Conservation (phyloP, 2,329 filamentous ascomycete species). For the Calonectria multiphialidica region DNA sequence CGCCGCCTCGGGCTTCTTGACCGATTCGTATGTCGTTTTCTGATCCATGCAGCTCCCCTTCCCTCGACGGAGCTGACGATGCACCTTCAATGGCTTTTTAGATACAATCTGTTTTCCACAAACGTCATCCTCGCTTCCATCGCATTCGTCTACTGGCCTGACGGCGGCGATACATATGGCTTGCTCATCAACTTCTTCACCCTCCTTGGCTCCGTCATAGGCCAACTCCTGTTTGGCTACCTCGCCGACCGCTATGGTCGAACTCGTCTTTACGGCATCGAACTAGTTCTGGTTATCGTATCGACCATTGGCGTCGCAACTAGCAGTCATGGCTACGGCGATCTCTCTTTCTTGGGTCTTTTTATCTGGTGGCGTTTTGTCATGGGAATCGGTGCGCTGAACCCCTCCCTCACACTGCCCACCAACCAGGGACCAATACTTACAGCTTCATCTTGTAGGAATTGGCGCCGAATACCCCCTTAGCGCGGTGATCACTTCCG, state of each 20-base stretch:
- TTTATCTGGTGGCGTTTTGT: conserved; percentile 68
- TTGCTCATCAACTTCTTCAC: conserved; percentile 66
- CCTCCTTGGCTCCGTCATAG: conserved; percentile 63
- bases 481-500: conserved; percentile 75
- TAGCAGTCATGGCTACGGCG: conserved; percentile 61
- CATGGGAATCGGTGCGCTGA: conserved; percentile 61
- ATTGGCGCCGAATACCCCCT: conserved; percentile 79
- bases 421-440: conserved; percentile 1
- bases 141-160: conserved; percentile 65
- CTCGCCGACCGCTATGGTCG: conserved; percentile 67
- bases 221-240: conserved; percentile 65
- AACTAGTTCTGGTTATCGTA: conserved; percentile 67
- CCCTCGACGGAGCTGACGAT: background rate
- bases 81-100: conserved; percentile 36
- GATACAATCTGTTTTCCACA: conserved; percentile 67
- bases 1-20: conserved; percentile 66
- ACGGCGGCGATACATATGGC: conserved; percentile 57
- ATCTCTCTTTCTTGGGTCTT: conserved; percentile 62
- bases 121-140: conserved; percentile 67
- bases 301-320: conserved; percentile 69
- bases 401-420: background rate
- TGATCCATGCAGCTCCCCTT: background rate
- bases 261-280: conserved; percentile 67
- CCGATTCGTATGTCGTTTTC: conserved; percentile 59
- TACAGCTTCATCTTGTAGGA: conserved; percentile 50